These are phyloP conservation scores for Clathrospora elynae DNA, from an alignment of 2,329 filamentous ascomycete genomes.

Conservation along the genomic window DNA sequence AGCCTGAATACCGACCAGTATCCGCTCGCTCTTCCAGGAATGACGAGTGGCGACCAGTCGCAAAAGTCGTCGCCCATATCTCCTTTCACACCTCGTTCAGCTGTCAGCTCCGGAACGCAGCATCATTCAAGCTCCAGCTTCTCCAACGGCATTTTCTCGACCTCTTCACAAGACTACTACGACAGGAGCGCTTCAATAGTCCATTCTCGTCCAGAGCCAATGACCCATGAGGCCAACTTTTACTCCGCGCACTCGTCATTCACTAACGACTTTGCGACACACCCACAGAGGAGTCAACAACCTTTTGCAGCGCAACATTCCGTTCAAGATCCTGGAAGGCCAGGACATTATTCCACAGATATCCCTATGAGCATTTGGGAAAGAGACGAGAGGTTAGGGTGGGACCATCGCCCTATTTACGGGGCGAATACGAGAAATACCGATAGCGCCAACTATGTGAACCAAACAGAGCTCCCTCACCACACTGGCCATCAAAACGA, in stretches of 20 bases:
- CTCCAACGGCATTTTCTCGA: background rate
- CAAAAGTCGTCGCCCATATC: constrained; percentile 8
- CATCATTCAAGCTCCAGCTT: background rate
- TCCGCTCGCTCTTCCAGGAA: background rate
- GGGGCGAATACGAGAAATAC: background rate
- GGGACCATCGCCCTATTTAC: background rate
- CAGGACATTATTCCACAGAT: background rate
- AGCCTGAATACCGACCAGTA: background rate
- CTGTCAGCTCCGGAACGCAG: background rate
- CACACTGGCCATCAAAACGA: background rate
- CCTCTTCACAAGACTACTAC: background rate
- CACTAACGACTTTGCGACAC: too few species aligned
- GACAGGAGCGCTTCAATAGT: too few species aligned
- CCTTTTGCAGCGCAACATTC: background rate
- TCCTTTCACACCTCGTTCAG: constrained; percentile 2
- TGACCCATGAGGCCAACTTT: too few species aligned
- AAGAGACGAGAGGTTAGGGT: background rate
- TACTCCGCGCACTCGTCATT: too few species aligned
- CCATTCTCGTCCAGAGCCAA: too few species aligned
- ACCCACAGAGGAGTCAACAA: too few species aligned
- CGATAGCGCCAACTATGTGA: too few species aligned
- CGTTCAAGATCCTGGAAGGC: background rate
- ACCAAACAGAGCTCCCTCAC: background rate
- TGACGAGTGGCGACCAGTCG: constrained; percentile 1
- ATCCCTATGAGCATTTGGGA: background rate